A percentile compares a stretch with the other conserved stretches of the same genome.
These are phyloP conservation scores for Digitaria exilis DNA, from an alignment of 202 grass and related monocot genomes.

Conservation along the genomic window DNA sequence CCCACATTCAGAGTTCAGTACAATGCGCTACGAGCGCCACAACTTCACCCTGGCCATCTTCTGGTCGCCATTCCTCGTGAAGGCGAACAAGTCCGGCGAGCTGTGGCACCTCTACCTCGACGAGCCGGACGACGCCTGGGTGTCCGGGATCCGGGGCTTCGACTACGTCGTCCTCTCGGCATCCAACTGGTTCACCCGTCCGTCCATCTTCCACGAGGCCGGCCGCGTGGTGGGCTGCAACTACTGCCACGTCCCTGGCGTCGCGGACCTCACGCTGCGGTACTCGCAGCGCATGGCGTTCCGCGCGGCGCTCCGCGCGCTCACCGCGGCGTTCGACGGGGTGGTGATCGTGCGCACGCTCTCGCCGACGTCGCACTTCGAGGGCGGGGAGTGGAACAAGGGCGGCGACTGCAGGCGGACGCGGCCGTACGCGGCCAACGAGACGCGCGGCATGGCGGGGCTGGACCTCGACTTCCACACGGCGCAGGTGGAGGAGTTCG, in stretches of 20 bases:
- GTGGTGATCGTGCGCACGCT: constrained; percentile 46
- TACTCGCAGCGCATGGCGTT: constrained; percentile 42
- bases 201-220: constrained; percentile 56
- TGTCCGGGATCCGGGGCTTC: background rate
- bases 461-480: constrained; percentile 44
- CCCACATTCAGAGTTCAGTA: constrained; percentile 29
- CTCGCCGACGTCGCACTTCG: constrained; percentile 59
- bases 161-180: constrained; percentile 57
- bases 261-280: constrained; percentile 41
- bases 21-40: constrained; percentile 45
- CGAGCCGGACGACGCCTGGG: constrained; percentile 49
- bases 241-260: constrained; percentile 47
- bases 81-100: constrained; percentile 17
- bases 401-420: constrained; percentile 49
- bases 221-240: constrained; percentile 63
- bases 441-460: constrained; percentile 33
- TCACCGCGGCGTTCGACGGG: background rate
- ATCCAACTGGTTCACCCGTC: constrained; percentile 54
- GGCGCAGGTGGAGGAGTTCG: constrained; percentile 52
- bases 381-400: constrained; percentile 64
- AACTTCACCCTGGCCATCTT: constrained; percentile 53
- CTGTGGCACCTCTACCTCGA: constrained; percentile 55
- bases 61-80: constrained; percentile 63
- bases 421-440: constrained; percentile 25
- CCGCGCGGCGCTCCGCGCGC: constrained; percentile 3